Conservation (phyloP, 768 basidiomycete genomes). For the Calocera viscosa region DNA sequence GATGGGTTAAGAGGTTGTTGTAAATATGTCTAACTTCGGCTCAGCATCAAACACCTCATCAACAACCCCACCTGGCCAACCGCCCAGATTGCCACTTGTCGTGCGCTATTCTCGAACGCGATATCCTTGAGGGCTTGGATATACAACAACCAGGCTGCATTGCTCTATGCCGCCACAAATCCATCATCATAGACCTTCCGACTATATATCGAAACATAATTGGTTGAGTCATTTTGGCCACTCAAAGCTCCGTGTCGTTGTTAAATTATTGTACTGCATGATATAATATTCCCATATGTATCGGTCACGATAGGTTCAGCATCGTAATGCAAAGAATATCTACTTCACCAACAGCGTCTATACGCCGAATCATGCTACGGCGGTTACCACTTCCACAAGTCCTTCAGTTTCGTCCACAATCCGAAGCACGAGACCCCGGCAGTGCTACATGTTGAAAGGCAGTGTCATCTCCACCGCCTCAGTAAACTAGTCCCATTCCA, state of each 20-base stretch:
- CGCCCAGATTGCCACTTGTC: background rate
- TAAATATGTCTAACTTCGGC: background rate
- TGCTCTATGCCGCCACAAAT: background rate
- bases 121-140: constrained; percentile 1
- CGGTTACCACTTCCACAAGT: no score
- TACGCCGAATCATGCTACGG: no score
- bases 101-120: background rate
- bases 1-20: background rate
- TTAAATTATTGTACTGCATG: background rate
- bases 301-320: no score
- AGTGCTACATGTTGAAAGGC: no score
- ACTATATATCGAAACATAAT: background rate
- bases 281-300: no score
- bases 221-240: background rate
- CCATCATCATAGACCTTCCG: background rate
- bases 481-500: no score
- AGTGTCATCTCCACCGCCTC: no score
- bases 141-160: background rate
- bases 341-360: no score
- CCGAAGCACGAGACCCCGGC: no score
- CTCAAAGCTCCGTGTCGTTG: background rate
- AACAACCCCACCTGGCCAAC: constrained; percentile 5
- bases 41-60: background rate
- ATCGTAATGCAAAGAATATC: no score
- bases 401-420: no score